These are phyloP conservation scores for Lichtheimia ramosa DNA, from an alignment of 371 early-diverging fungal genomes.

Conservation along the genomic window DNA sequence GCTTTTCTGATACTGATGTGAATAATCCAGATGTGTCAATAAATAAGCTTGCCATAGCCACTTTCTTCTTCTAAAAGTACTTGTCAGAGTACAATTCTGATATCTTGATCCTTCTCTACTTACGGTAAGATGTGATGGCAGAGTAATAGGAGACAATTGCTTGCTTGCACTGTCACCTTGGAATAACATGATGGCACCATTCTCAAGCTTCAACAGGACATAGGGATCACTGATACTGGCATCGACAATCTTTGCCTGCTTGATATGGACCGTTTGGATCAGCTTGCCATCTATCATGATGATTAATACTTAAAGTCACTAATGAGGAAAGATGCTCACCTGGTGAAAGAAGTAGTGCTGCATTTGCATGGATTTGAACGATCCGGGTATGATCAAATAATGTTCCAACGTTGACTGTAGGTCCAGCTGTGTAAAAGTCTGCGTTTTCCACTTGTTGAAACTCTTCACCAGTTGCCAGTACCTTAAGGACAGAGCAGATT, in stretches of 20 bases:
- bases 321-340: constrained; percentile 23
- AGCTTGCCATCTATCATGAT: constrained; percentile 56
- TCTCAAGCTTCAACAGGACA: constrained; percentile 69
- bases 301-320: neutral
- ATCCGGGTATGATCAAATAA: constrained; percentile 65
- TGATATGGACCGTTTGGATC: constrained; percentile 59
- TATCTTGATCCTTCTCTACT: neutral
- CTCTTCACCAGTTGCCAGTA: constrained; percentile 83
- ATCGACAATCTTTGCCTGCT: constrained; percentile 64
- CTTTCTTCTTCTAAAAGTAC: constrained; percentile 31
- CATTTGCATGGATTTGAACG: constrained; percentile 80
- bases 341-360: constrained; percentile 67
- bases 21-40: constrained; percentile 58
- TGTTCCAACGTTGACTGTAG: constrained; percentile 76
- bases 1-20: constrained; percentile 36
- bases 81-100: neutral
- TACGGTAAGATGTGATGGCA: constrained; percentile 48
- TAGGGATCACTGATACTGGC: constrained; percentile 84
- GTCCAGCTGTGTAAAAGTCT: constrained; percentile 75
- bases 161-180: constrained; percentile 57
- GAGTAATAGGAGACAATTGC: constrained; percentile 33
- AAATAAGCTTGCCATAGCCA: constrained; percentile 58
- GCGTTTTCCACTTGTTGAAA: constrained; percentile 75
- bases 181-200: constrained; percentile 62
- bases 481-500: constrained; percentile 25